Base-by-base conservation (phyloP, 352 stramenopile genomes). In the Achlya hypogyna region DNA sequence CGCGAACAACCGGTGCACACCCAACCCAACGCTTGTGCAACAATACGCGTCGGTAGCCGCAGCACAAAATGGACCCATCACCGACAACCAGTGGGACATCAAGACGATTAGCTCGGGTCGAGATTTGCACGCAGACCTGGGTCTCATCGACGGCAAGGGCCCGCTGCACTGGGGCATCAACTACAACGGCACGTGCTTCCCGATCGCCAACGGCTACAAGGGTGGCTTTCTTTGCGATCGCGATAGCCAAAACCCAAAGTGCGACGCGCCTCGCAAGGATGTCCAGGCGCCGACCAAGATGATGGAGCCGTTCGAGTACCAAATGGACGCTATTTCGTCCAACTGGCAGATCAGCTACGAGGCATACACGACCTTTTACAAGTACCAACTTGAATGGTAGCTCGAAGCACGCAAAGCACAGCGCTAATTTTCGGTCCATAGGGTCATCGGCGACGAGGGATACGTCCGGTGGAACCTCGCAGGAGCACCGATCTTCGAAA, bases 291-390 rank as follows among this genome's bases (percentile, higher is more conserved):
- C 77, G 51, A 79, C 51, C 18, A 65, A 79, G 20, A 25, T 76
- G 51, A 83, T 84, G 76, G 47, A 32, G 38, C 40, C 72, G 6
- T 84, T 84, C 51, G 67, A 74, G 51, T 89, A 89, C 49, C 76
- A 83, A 16, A 80, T 85, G 70, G 81, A 89, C 53, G 75, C 78
- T 0, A 78, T 89, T 38, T 89, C 81, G 20, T 71, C 78, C 0
- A 89, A 87, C 27, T 86, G 78, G 79, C 73, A 74, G 2, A 74
- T 87, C 56, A 78, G 83, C 52, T 66, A 86, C 14, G 75, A 74
- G 2, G 77, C 70, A 0, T 89, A 89, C 62, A 78, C 67, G 35
- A 74, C 65, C 34, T 87, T 74, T 45, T 29, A 82, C 28, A 81
- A 74, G 35, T 87, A 86, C 58, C 73, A 83, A 40, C 20, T 87